A percentile compares a stretch with the other conserved stretches of the same genome.
Evolutionary conservation across 2,329 filamentous ascomycete species (phyloP).

Genomic region (Botrytis fragariae): DNA sequence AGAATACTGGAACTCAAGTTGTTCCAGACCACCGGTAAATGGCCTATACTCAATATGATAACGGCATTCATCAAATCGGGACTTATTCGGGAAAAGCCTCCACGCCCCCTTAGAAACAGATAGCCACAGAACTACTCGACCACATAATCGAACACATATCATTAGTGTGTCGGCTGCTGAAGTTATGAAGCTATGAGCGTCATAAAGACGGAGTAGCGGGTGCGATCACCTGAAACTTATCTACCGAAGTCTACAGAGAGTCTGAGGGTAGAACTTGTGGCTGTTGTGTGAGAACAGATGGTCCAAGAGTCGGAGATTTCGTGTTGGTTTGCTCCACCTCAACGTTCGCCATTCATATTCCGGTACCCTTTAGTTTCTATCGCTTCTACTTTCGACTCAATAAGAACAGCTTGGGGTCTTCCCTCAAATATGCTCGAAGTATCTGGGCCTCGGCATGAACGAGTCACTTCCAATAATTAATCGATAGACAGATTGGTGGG

Average conservation of each 20-base stretch:
- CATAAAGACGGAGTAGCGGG: neutral
- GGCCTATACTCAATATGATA: neutral
- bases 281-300: neutral
- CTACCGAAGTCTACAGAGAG: neutral
- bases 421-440: too few species aligned
- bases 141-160: neutral
- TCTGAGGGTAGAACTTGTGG: neutral
- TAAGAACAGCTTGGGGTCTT: neutral
- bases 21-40: neutral
- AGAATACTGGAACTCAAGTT: neutral
- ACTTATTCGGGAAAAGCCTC: neutral
- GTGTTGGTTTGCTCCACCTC: neutral
- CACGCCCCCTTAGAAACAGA: too few species aligned
- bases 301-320: neutral
- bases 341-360: neutral
- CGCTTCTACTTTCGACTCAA: neutral
- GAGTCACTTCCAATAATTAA: neutral
- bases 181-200: neutral
- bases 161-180: neutral
- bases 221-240: neutral
- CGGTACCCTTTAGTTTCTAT: neutral
- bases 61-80: neutral
- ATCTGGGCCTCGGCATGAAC: neutral
- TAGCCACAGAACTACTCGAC: neutral
- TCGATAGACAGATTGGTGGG: neutral